A percentile compares a stretch with the other conserved stretches of the same genome.
Evolutionary conservation across 1,284 basidiomycete genomes (phyloP).

Genomic region (Austroboletus novae-zelandiae): DNA sequence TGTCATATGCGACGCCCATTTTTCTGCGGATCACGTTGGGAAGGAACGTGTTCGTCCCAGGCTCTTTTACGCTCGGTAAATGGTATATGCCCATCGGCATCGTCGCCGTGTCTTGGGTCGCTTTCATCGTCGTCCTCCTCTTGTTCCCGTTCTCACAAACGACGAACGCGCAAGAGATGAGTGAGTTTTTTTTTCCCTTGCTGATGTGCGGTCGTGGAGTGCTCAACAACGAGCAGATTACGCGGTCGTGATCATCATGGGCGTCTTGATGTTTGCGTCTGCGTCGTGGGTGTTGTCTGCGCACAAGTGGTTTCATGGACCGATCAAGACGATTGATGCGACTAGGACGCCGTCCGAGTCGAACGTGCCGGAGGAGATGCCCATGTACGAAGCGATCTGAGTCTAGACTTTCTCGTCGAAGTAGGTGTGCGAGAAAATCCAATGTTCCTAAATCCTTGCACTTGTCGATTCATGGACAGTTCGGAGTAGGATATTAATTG

Average conservation of each 20-base stretch:
- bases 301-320: constrained; percentile 68
- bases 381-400: too few species aligned
- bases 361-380: too few species aligned
- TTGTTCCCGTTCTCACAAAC: constrained; percentile 53
- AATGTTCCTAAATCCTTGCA: too few species aligned
- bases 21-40: constrained; percentile 70
- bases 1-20: constrained; percentile 64
- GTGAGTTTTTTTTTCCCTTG: constrained; percentile 30
- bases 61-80: constrained; percentile 57
- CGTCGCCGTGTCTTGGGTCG: constrained; percentile 63
- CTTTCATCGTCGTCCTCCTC: constrained; percentile 59
- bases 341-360: constrained; percentile 7
- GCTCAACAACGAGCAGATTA: constrained; percentile 48
- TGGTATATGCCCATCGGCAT: constrained; percentile 60
- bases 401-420: too few species aligned
- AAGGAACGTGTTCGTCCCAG: constrained; percentile 51
- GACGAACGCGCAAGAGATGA: constrained; percentile 52
- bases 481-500: too few species aligned
- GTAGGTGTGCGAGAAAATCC: too few species aligned
- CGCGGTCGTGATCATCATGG: constrained; percentile 62
- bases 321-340: constrained; percentile 51
- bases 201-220: neutral
- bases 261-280: constrained; percentile 61
- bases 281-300: constrained; percentile 67
- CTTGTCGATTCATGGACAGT: too few species aligned